These are phyloP conservation scores for Neurospora sp. DNA, from an alignment of 495 filamentous ascomycete species.

Conservation along the genomic window DNA sequence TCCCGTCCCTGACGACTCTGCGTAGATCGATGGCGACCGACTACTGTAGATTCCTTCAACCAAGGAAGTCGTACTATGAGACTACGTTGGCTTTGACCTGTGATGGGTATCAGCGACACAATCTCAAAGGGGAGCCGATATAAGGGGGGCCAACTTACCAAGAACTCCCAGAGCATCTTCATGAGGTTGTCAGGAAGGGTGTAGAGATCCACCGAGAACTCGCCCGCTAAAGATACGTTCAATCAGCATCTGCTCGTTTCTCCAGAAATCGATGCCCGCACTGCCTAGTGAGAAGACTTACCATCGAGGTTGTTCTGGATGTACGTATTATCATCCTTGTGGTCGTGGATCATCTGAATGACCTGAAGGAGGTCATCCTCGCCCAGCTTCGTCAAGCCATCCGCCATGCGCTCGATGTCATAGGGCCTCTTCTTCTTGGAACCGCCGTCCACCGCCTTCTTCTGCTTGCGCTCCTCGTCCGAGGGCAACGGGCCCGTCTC, in stretches of 20 bases:
- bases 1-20: neutral
- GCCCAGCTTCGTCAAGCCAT: conserved; percentile 38
- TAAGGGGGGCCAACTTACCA: conserved; percentile 22
- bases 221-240: conserved; percentile 55
- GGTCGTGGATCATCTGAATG: conserved; percentile 95
- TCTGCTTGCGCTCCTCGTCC: conserved; percentile 51
- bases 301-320: conserved; percentile 95
- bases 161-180: conserved; percentile 91
- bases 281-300: conserved; percentile 29
- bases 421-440: conserved; percentile 82
- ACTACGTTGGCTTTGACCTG: conserved; percentile 19
- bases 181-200: conserved; percentile 73
- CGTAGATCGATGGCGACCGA: neutral
- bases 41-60: neutral
- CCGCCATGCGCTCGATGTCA: conserved; percentile 96
- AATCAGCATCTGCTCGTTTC: neutral
- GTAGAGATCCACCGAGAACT: conserved; percentile 97
- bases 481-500: conserved; percentile 78
- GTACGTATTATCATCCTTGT: conserved; percentile 85
- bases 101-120: neutral
- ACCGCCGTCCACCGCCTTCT: conserved; percentile 44
- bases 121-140: too few relatives aligned
- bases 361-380: conserved; percentile 73
- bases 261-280: neutral
- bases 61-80: conserved; percentile 1